Base-by-base conservation (phyloP, 805 yeast species). In the Saturnispora quitensis region DNA sequence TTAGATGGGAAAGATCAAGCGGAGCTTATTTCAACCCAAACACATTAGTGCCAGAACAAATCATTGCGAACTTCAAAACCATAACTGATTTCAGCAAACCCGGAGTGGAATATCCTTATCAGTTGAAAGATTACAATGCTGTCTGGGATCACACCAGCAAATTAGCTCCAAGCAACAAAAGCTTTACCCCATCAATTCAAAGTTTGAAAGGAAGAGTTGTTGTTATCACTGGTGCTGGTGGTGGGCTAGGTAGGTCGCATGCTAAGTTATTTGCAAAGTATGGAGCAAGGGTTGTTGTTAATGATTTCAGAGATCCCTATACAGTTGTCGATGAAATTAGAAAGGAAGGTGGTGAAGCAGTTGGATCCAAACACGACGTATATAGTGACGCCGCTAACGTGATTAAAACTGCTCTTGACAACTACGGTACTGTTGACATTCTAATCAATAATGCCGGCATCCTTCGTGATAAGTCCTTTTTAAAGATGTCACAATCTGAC, bases 371-470 rank as follows among this genome's bases (percentile, higher is more conserved):
- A 60, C 87, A 86, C 69, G 89, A 88, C 66, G 96, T 89, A 51
- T 86, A 84, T 54, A 72, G 75, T 1, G 83, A 89, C 54, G 83
- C 96, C 43, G 80, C 80, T 48, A 77, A 77, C 34, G 86, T 91
- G 58, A 79, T 91, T 53, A 76, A 86, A 67, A 81, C 86, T 42
- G 96, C 95, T 17, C 55, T 89, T 51, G 78, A 78, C 57, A 73
- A 74, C 52, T 91, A 80, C 70, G 97, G 97, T 35, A 76, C 85
- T 43, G 83, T 91, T 53, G 96, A 91, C 69, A 78, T 88, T 7
- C 76, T 91, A 58, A 75, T 91, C 55, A 91, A 91, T 72, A 91
- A 91, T 66, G 99, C 99, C 15, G 99, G 99, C 54, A 88, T 91
- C 54, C 74, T 91, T 62, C 77, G 97, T 62, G 98, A 93, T 74